Evolutionary conservation across 805 yeast genomes (phyloP), one percentile per base, ranked within the genome.

Genomic region (Metschnikowia lochheadii): DNA sequence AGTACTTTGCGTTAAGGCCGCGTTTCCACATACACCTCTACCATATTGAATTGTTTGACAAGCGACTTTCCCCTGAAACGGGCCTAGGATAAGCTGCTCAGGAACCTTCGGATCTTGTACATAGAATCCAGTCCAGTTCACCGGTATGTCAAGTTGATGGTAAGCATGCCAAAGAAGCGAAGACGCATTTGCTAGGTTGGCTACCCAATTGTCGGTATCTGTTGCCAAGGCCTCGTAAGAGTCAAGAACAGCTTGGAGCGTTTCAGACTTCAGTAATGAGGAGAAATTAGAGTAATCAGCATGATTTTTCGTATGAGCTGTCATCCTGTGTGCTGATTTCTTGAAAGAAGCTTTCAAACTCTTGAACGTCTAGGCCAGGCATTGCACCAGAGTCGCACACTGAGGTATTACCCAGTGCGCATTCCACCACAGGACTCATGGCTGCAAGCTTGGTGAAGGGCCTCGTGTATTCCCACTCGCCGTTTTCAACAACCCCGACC

Each of bases 41-140:
- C 96, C 97, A 46, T 85, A 71, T 49, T 71, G 62, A 51, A 92
- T 94, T 26, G 71, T 70, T 67, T 94, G 98, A 61, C 99, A 92
- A 0, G 98, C 98, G 2, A 92, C 97, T 66, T 89, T 89, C 4
- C 99, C 99, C 67, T 89, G 96, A 67, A 92, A 92, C 13, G 99
- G 99, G 0, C 95, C 99, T 36, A 92, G 72, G 20, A 88, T 76
- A 46, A 94, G 72, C 60, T 78, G 82, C 1, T 64, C 43, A 0
- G 58, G 44, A n/a, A 31, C 43, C 11, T 64, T 60, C 2, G 72
- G 65, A 48, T 80, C 76, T 15, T 75, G 57, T 1, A 87, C 80
- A 61, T 92, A 92, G 65, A 94, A 90, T 0, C 99, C 99, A 0
- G 96, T 82, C 99, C 99, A 92, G 65, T 92, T 92, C 10, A 91